Conservation (phyloP, 805 yeast species). For the Saccharomycopsis capsularis region DNA sequence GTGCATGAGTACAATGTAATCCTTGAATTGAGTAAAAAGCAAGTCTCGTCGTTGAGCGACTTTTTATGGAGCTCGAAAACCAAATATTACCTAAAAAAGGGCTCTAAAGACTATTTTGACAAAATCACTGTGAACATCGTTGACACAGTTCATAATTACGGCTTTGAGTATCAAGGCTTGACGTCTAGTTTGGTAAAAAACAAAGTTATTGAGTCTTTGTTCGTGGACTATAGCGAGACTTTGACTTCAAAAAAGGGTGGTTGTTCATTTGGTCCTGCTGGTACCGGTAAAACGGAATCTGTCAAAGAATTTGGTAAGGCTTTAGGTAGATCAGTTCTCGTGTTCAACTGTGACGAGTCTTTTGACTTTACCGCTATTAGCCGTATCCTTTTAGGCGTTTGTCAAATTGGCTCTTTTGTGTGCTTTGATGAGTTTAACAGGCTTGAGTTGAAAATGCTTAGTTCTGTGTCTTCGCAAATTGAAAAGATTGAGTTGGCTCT, state of each 20-base stretch:
- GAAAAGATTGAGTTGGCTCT: conserved; percentile 62
- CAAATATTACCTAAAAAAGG: conserved; percentile 36
- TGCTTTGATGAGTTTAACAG: conserved; percentile 95
- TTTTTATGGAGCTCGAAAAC: conserved; percentile 49
- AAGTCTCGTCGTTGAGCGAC: conserved; percentile 18
- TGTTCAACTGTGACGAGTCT: conserved; percentile 86
- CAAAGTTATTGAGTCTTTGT: conserved; percentile 59
- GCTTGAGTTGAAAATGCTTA: conserved; percentile 58
- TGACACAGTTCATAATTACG: conserved; percentile 48
- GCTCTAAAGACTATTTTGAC: conserved; percentile 22
- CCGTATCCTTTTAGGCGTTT: conserved; percentile 68
- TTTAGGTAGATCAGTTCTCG: conserved; percentile 74
- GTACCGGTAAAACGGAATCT: conserved; percentile 94
- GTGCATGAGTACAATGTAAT: conserved; percentile 50
- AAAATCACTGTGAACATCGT: conserved; percentile 47
- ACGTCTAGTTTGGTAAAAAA: conserved; percentile 72
- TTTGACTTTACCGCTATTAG: conserved; percentile 78
- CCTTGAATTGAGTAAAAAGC: conserved; percentile 18
- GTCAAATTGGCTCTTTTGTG: conserved; percentile 86
- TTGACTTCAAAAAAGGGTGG: conserved; percentile 74
- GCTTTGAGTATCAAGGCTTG: conserved; percentile 76
- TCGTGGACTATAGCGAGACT: conserved; percentile 66
- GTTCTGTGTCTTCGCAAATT: conserved; percentile 79
- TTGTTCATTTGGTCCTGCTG: conserved; percentile 92
- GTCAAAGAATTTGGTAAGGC: conserved; percentile 76